Evolutionary conservation across 768 basidiomycete species (phyloP).

Genomic region (Tricholomella constricta): DNA sequence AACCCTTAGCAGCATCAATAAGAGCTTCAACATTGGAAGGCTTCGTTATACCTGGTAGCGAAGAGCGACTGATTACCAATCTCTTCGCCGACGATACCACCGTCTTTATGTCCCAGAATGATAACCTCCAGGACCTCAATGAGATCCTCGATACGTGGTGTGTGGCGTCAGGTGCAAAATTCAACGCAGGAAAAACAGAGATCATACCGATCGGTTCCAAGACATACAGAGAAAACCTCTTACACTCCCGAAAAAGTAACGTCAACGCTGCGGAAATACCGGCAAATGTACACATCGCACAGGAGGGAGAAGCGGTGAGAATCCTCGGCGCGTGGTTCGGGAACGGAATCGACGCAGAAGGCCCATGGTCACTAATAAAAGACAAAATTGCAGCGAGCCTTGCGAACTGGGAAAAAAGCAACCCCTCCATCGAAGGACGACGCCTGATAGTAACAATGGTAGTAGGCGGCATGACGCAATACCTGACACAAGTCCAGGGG

Average conservation of each 20-base stretch:
- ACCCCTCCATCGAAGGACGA: slow-evolving; percentile 32
- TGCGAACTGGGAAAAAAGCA: slow-evolving; percentile 22
- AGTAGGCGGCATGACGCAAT: slow-evolving; percentile 35
- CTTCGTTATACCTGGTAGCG: slow-evolving; percentile 16
- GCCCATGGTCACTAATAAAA: slow-evolving; percentile 26
- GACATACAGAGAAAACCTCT: neutral
- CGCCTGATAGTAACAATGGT: slow-evolving; percentile 25
- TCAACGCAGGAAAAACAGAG: no score
- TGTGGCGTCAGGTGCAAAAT: no score
- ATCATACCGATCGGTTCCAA: no score
- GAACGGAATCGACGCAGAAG: slow-evolving; percentile 22
- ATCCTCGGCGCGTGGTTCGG: slow-evolving; percentile 36
- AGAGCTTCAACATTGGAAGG: slow-evolving; percentile 31
- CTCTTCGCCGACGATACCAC: slow-evolving; percentile 42
- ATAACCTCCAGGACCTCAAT: slow-evolving; percentile 26
- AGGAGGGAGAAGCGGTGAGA: slow-evolving; percentile 28
- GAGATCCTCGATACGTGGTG: slow-evolving; percentile 23
- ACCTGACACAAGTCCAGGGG: slow-evolving; percentile 33
- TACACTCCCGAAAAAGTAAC: slow-evolving; percentile 4
- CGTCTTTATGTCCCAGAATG: slow-evolving; percentile 30
- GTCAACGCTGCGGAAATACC: slow-evolving; percentile 17
- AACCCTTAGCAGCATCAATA: slow-evolving; percentile 34
- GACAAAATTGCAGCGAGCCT: slow-evolving; percentile 27
- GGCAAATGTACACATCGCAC: slow-evolving; percentile 23
- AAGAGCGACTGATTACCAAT: slow-evolving; percentile 5